Evolutionary conservation across 2,329 filamentous ascomycete genomes (phyloP).

Genomic region (Daldinia eschscholtzii): DNA sequence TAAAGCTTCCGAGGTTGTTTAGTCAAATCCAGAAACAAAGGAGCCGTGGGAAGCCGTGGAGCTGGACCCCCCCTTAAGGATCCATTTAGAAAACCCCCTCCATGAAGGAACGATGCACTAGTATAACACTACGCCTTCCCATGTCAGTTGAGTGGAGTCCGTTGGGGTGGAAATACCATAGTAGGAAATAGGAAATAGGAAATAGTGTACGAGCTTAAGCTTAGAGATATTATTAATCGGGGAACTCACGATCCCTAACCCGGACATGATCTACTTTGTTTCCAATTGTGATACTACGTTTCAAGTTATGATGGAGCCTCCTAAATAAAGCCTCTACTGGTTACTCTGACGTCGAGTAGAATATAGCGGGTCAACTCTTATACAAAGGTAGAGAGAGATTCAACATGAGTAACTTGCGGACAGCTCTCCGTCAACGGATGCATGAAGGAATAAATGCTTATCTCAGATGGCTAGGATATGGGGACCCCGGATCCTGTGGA

Average conservation of each 20-base stretch:
- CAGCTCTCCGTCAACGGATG: background rate
- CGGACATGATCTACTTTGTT: slow-evolving; percentile 11
- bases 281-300: background rate
- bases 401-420: background rate
- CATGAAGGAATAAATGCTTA: background rate
- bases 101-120: slow-evolving; percentile 2
- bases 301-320: background rate
- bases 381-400: background rate
- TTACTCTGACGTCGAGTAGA: background rate
- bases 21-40: slow-evolving; percentile 7
- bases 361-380: too few relatives aligned
- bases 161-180: background rate
- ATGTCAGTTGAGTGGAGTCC: slow-evolving; percentile 9
- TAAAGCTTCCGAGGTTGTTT: slow-evolving; percentile 36
- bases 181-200: background rate
- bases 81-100: slow-evolving; percentile 15
- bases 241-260: background rate
- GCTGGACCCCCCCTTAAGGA: background rate
- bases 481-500: slow-evolving; percentile 17
- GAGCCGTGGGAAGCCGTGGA: slow-evolving; percentile 27
- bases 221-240: slow-evolving; percentile 12
- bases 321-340: background rate
- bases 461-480: slow-evolving; percentile 2
- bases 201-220: background rate
- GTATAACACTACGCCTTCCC: background rate